A percentile compares a stretch with the other conserved stretches of the same genome.
These are phyloP conservation scores for Nissolia schottii DNA, from an alignment of 306 rosid genomes.

Conservation along the genomic window DNA sequence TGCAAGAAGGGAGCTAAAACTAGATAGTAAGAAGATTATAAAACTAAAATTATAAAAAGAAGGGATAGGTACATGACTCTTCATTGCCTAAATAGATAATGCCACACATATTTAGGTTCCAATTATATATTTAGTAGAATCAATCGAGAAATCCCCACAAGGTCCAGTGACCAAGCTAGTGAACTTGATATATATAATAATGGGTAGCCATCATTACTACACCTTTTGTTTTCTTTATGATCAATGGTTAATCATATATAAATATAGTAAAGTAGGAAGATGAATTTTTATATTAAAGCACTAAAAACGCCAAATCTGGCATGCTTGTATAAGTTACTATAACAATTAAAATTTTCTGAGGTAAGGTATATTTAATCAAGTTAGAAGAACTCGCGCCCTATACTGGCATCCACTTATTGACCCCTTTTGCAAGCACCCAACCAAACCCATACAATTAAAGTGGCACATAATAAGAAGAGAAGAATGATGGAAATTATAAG, in stretches of 20 bases:
- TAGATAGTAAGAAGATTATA: background rate
- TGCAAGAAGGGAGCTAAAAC: background rate
- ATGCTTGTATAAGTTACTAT: background rate
- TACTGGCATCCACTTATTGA: background rate
- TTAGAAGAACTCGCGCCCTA: background rate
- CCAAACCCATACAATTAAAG: background rate
- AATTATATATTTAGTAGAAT: slow-evolving; percentile 11
- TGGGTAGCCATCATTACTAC: background rate
- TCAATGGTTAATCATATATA: background rate
- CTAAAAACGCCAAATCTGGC: slow-evolving; percentile 5
- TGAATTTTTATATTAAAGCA: background rate
- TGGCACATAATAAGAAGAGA: background rate
- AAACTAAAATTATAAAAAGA: background rate
- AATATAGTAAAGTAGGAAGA: background rate
- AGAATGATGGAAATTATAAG: background rate
- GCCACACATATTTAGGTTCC: background rate
- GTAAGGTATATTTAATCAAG: background rate
- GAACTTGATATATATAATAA: background rate
- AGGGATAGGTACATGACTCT: background rate
- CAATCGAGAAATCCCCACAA: slow-evolving; percentile 11
- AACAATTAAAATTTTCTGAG: background rate
- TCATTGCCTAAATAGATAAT: background rate
- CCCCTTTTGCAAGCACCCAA: background rate
- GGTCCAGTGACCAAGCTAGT: background rate
- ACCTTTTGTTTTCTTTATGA: background rate